phyloP scores from a whole-genome alignment of 2,329 filamentous ascomycete species.

The Ceratocystis albifundus region DNA sequence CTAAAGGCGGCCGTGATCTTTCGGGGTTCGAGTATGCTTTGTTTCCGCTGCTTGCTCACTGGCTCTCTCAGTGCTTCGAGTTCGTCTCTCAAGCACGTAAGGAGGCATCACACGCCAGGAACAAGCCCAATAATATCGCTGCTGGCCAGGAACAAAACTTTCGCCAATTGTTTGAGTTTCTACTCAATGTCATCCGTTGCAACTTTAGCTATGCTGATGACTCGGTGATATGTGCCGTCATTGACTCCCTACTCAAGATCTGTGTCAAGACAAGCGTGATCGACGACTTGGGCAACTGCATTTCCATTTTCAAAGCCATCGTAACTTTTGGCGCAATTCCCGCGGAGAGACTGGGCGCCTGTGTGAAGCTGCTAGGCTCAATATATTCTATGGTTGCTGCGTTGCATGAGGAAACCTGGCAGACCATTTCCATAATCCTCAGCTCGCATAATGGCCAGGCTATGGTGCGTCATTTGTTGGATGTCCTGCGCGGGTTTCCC shows the following conservation, averaged over 20 bases:
- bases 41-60: conserved; percentile 49
- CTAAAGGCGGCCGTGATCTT: conserved; percentile 49
- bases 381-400: conserved; percentile 55
- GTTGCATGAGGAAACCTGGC: conserved; percentile 55
- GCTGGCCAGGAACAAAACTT: conserved; percentile 50
- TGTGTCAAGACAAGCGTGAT: conserved; percentile 55
- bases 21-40: conserved; percentile 58
- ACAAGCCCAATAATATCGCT: conserved; percentile 21
- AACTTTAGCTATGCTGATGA: conserved; percentile 59
- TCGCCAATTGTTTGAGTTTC: conserved; percentile 50
- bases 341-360: conserved; percentile 48
- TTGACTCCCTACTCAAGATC: conserved; percentile 52
- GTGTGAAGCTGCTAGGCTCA: conserved; percentile 59
- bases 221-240: conserved; percentile 46
- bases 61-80: conserved; percentile 47
- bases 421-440: conserved; percentile 57
- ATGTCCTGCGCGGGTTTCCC: conserved; percentile 44
- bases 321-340: conserved; percentile 64
- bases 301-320: conserved; percentile 56
- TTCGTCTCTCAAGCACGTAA: conserved; percentile 43
- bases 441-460: conserved; percentile 62
- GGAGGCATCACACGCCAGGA: conserved; percentile 33
- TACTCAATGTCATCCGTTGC: conserved; percentile 61
- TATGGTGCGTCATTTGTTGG: conserved; percentile 53
- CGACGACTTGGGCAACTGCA: conserved; percentile 55